phyloP scores from a whole-genome alignment of 2,329 filamentous ascomycete genomes.

The Epichloe festucae region DNA sequence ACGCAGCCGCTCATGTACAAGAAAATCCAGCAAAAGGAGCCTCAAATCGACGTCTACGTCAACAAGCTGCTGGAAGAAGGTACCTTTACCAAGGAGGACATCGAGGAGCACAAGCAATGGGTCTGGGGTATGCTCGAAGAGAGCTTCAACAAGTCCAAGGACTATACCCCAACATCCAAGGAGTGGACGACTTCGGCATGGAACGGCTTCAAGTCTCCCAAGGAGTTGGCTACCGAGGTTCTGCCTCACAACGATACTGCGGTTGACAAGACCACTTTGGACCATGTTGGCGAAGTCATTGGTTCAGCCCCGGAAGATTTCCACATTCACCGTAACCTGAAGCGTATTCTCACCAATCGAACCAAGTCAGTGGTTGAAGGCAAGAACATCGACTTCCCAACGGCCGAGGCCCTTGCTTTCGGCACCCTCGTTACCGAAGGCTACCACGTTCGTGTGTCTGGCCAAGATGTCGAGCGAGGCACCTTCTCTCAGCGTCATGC shows the following conservation, averaged over 20 bases:
- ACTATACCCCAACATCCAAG: conserved; percentile 91
- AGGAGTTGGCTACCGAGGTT: conserved; percentile 89
- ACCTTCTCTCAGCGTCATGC: conserved; percentile 98
- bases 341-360: conserved; percentile 82
- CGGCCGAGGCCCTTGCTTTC: conserved; percentile 90
- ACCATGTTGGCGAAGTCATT: conserved; percentile 73
- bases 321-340: conserved; percentile 84
- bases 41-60: conserved; percentile 82
- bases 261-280: conserved; percentile 57
- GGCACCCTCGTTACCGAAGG: conserved; percentile 84
- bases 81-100: conserved; percentile 92
- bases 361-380: conserved; percentile 88
- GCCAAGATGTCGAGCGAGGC: conserved; percentile 97
- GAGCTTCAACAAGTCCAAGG: conserved; percentile 93
- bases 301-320: conserved; percentile 73
- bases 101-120: conserved; percentile 99
- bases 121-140: conserved; percentile 99
- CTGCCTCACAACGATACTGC: conserved; percentile 83
- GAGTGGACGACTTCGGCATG: conserved; percentile 98
- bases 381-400: conserved; percentile 94
- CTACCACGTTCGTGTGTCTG: conserved; percentile 93
- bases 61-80: conserved; percentile 83
- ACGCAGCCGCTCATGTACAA: conserved; percentile 99
- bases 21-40: conserved; percentile 73
- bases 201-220: conserved; percentile 99